Percentiles rank a stretch among this genome's conserved stretches.
Evolutionary conservation across 257 asterid genomes (phyloP).

Genomic region (Ajuga chamaepitys): DNA sequence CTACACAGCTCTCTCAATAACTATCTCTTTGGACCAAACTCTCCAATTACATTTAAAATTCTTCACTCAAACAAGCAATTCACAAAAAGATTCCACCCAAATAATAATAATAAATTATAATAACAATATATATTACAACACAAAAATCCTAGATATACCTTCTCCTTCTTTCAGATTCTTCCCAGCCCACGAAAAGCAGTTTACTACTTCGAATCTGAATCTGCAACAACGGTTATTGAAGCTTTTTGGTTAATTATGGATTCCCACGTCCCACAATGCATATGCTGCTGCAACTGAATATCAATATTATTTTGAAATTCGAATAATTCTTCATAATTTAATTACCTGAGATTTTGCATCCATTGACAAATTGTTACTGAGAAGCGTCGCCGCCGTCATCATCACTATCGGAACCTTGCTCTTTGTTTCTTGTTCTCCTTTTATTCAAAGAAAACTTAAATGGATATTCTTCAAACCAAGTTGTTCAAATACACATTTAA

Average conservation of each 20-base stretch:
- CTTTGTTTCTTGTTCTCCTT: too few species aligned
- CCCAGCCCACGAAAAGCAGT: background rate
- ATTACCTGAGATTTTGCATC: background rate
- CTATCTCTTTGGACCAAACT: constrained; percentile 33
- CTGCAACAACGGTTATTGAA: constrained; percentile 7
- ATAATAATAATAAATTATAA: constrained; percentile 9
- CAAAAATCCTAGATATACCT: constrained; percentile 26
- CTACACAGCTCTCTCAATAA: constrained; percentile 34
- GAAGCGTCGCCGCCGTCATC: constrained; percentile 41
- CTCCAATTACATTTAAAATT: constrained; percentile 34
- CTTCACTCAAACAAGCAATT: constrained; percentile 12
- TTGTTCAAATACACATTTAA: too few species aligned
- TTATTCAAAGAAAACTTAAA: too few species aligned
- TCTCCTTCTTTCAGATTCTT: constrained; percentile 11
- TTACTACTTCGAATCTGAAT: constrained; percentile 10
- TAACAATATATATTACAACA: background rate
- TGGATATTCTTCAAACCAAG: too few species aligned
- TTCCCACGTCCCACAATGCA: background rate
- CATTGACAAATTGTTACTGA: constrained; percentile 5
- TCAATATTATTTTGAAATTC: background rate
- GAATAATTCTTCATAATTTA: too few species aligned
- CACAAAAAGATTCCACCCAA: constrained; percentile 9
- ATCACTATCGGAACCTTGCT: constrained; percentile 33
- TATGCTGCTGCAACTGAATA: background rate
- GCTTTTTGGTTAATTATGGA: background rate